phyloP scores from a whole-genome alignment of 129 eudicot species.

The Arctium lappa region DNA sequence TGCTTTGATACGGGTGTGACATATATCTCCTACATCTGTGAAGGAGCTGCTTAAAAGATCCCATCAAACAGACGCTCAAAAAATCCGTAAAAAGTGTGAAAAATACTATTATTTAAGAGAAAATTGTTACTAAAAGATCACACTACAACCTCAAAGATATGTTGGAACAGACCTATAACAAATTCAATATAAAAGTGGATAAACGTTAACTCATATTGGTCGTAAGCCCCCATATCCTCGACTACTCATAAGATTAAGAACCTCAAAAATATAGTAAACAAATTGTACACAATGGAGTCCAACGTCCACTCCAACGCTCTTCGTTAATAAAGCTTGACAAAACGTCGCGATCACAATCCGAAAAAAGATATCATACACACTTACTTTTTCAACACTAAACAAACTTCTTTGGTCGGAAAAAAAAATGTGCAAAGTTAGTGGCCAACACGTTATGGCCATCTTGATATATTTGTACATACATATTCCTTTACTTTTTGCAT shows the following conservation, averaged over 20 bases:
- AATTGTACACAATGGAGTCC: background rate
- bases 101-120: too few relatives aligned
- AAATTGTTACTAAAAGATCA: background rate
- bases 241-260: background rate
- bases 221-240: background rate
- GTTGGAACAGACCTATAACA: background rate
- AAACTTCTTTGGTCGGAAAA: background rate
- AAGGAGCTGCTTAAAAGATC: too few relatives aligned
- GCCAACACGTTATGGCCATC: background rate
- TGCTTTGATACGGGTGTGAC: background rate
- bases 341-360: background rate
- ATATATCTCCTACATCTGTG: background rate
- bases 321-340: background rate
- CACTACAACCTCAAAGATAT: background rate
- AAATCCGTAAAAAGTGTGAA: background rate
- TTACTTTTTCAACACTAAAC: background rate
- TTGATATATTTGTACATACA: background rate
- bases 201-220: background rate
- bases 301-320: constrained; percentile 1
- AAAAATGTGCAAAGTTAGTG: constrained; percentile 1
- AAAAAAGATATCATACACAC: background rate
- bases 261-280: background rate
- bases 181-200: background rate
- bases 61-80: background rate
- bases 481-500: background rate